phyloP scores from a whole-genome alignment of 2,329 filamentous ascomycete species.

The Diaporthe destruens region DNA sequence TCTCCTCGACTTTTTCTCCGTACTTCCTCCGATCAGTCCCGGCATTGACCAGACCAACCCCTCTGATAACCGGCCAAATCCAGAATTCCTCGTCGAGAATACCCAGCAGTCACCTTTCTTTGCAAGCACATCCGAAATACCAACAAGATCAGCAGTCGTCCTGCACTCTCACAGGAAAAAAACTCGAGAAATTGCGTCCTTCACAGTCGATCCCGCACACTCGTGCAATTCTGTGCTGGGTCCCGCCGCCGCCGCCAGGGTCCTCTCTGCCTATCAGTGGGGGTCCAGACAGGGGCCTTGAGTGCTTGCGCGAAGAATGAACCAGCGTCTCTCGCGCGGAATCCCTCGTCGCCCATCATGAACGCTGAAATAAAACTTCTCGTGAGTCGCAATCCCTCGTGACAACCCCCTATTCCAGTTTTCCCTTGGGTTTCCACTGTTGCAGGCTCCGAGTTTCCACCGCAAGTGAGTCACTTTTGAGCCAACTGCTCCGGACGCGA shows the following conservation, averaged over 20 bases:
- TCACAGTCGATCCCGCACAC: background rate
- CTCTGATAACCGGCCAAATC: background rate
- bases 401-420: background rate
- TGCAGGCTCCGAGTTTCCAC: background rate
- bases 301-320: constrained; percentile 39
- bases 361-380: constrained; percentile 70
- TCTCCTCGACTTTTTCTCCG: constrained; percentile 28
- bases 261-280: constrained; percentile 33
- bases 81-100: background rate
- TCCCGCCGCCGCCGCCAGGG: constrained; percentile 17
- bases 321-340: constrained; percentile 14
- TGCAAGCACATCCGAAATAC: background rate
- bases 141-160: background rate
- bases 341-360: constrained; percentile 54
- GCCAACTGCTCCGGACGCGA: background rate
- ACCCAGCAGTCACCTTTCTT: background rate
- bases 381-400: constrained; percentile 54
- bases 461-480: background rate
- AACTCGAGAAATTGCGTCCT: background rate
- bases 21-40: constrained; percentile 31
- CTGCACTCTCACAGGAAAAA: background rate
- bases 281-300: constrained; percentile 34
- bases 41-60: background rate
- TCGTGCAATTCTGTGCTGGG: constrained; percentile 21
- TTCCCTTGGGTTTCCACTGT: background rate